phyloP scores from a whole-genome alignment of 2,329 filamentous ascomycete genomes.

The Diplodia mutila region DNA sequence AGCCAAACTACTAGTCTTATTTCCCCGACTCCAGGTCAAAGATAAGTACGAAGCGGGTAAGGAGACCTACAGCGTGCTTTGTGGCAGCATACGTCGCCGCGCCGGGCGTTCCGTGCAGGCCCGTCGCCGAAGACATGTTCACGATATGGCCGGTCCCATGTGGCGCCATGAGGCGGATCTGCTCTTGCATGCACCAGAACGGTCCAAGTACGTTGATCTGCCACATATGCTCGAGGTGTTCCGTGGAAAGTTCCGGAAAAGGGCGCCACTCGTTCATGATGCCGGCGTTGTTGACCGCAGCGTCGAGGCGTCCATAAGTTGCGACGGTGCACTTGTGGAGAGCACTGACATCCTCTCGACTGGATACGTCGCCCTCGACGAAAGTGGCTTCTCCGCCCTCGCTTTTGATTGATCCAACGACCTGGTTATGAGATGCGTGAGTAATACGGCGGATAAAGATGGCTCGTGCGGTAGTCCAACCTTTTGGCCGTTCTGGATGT shows the following conservation, averaged over 20 bases:
- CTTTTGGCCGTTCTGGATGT: no score
- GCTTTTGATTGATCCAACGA: neutral
- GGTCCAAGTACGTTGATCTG: neutral
- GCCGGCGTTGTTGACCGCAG: no score
- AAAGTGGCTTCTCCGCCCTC: neutral
- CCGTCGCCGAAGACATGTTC: neutral
- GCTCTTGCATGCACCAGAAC: conserved; percentile 9
- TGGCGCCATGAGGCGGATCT: neutral
- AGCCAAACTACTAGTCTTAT: neutral
- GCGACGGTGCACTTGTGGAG: neutral
- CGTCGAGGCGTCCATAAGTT: neutral
- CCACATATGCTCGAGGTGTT: neutral
- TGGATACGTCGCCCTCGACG: neutral
- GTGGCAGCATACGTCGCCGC: neutral
- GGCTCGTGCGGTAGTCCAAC: no score
- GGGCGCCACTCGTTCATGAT: no score
- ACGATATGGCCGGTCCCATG: neutral
- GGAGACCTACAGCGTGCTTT: neutral
- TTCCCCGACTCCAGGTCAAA: no score
- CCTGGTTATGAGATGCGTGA: neutral
- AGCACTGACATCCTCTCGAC: neutral
- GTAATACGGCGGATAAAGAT: no score
- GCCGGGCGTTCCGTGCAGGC: neutral
- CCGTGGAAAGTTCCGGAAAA: neutral
- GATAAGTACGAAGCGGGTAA: no score